phyloP scores from a whole-genome alignment of 2,329 filamentous ascomycete genomes.

The Scortechinia acanthostroma region DNA sequence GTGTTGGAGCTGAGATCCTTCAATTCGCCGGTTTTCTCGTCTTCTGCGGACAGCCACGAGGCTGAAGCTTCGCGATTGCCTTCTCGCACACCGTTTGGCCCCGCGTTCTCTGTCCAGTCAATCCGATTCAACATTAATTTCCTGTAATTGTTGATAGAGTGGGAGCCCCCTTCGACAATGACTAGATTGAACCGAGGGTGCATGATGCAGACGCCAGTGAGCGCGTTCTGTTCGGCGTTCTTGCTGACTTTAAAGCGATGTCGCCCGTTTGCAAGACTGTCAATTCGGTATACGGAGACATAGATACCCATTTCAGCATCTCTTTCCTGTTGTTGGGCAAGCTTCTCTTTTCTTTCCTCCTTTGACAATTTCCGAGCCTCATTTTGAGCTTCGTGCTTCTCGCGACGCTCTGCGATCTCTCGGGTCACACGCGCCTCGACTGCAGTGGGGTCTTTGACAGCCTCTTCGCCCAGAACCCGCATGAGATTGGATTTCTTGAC shows the following conservation, averaged over 20 bases:
- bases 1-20: conserved; percentile 79
- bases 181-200: conserved; percentile 83
- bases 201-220: conserved; percentile 87
- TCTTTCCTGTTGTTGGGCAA: conserved; percentile 74
- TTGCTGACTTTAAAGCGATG: conserved; percentile 88
- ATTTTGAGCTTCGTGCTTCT: conserved; percentile 72
- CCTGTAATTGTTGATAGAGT: conserved; percentile 77
- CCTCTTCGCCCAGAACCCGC: conserved; percentile 85
- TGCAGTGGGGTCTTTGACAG: conserved; percentile 90
- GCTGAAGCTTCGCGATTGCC: conserved; percentile 43
- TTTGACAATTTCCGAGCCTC: conserved; percentile 81
- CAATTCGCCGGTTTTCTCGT: conserved; percentile 70
- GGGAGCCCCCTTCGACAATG: conserved; percentile 82
- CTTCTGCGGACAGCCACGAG: conserved; percentile 20
- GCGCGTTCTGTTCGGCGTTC: conserved; percentile 81
- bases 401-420: conserved; percentile 80
- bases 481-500: conserved; percentile 97
- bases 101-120: conserved; percentile 85
- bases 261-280: conserved; percentile 82
- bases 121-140: conserved; percentile 91
- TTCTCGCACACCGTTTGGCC: conserved; percentile 53
- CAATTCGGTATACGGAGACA: conserved; percentile 81
- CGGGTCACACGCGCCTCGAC: conserved; percentile 90
- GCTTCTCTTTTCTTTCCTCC: conserved; percentile 78
- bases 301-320: conserved; percentile 82